Evolutionary conservation across 1,284 basidiomycete genomes (phyloP).

Genomic region (Vanrija pseudolonga): DNA sequence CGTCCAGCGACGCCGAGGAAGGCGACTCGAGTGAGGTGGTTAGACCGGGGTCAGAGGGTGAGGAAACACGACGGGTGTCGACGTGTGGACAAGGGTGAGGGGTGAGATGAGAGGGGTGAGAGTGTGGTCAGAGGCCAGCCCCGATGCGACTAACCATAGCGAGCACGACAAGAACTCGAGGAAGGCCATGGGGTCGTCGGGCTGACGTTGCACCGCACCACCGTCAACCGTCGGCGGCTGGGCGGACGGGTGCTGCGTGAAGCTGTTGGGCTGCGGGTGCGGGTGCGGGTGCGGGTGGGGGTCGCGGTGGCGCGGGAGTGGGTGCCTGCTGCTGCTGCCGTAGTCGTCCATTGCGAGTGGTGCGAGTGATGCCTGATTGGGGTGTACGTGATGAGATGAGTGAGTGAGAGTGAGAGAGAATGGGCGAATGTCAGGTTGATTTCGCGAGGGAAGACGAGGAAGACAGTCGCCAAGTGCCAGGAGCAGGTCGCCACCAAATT

Average conservation of each 20-base stretch:
- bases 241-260: neutral
- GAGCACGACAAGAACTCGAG: constrained; percentile 31
- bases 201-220: neutral
- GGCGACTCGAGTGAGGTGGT: neutral
- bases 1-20: too few species aligned
- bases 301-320: too few species aligned
- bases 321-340: too few species aligned
- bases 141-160: constrained; percentile 35
- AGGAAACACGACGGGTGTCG: too few species aligned
- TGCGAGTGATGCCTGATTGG: neutral
- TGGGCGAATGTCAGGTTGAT: neutral
- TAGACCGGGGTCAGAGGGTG: too few species aligned
- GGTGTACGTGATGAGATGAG: neutral
- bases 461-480: neutral
- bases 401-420: neutral
- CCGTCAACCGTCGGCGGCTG: neutral
- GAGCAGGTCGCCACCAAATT: too few species aligned
- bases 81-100: too few species aligned
- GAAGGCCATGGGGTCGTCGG: constrained; percentile 16
- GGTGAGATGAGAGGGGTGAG: too few species aligned
- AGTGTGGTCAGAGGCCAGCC: too few species aligned
- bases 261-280: neutral
- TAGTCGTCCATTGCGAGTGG: neutral
- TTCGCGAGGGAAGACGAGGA: neutral
- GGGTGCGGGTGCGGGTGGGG: neutral